phyloP scores from a whole-genome alignment of 2,329 filamentous ascomycete genomes.

The Alternaria triticina region DNA sequence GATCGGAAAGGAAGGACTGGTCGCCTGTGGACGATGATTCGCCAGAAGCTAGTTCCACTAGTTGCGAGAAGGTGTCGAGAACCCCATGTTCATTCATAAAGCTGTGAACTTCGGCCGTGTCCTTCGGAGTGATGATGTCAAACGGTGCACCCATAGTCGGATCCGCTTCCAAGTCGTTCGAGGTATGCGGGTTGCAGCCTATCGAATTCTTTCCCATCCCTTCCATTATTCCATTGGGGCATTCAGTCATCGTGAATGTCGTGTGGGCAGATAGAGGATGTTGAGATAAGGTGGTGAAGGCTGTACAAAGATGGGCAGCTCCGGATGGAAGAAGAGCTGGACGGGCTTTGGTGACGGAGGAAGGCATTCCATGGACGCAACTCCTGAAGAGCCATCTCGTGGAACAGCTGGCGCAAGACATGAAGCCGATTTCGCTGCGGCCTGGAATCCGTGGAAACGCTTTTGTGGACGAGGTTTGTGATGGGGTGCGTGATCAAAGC shows the following conservation, averaged over 20 bases:
- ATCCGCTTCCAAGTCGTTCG: background rate
- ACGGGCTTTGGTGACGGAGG: background rate
- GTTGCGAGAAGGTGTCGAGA: background rate
- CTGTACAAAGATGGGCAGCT: background rate
- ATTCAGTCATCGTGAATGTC: background rate
- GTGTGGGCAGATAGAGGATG: background rate
- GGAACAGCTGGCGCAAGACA: background rate
- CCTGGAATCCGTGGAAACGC: background rate
- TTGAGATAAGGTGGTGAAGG: background rate
- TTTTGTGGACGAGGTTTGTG: background rate
- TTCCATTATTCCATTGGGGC: background rate
- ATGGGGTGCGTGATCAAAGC: background rate
- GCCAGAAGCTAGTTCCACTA: background rate
- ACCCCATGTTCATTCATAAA: background rate
- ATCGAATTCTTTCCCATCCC: background rate
- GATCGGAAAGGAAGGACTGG: background rate
- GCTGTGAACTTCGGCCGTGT: background rate
- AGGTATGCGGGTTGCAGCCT: background rate
- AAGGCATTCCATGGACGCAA: background rate
- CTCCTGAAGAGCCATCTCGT: background rate
- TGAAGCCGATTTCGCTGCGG: background rate
- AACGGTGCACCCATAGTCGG: background rate
- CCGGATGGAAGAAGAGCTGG: background rate
- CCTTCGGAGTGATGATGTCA: background rate
- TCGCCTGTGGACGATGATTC: background rate